These are phyloP conservation scores for Plasmodium inui DNA, from an alignment of 169 alveolate species.

Conservation along the genomic window DNA sequence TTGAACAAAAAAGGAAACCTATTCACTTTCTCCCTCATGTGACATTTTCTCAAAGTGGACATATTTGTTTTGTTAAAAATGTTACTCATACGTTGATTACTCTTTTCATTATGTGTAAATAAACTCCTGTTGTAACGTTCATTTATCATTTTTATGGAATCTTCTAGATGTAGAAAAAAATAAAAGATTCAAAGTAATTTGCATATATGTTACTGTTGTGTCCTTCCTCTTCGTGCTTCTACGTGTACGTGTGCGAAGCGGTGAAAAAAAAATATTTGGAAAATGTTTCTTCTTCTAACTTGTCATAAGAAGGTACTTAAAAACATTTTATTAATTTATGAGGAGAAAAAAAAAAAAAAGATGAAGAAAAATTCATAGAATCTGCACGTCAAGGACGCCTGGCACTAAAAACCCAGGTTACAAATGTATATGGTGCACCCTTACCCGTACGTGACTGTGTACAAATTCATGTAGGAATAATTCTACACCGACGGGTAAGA, in stretches of 20 bases:
- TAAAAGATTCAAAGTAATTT: not conserved
- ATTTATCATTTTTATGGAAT: conserved; percentile 30
- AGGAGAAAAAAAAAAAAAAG: not conserved
- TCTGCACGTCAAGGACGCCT: not conserved
- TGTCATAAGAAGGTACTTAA: not conserved
- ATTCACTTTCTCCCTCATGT: conserved; percentile 30
- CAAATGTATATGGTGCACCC: not conserved
- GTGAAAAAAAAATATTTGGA: conserved; percentile 2
- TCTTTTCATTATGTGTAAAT: conserved; percentile 24
- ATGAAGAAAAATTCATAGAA: not conserved
- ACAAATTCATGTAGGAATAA: not conserved
- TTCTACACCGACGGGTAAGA: not conserved
- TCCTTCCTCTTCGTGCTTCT: not conserved
- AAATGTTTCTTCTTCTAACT: not conserved
- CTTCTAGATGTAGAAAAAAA: not conserved
- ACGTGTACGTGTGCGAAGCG: not conserved
- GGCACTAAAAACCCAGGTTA: not conserved
- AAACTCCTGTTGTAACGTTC: not conserved
- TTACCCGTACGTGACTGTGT: not conserved
- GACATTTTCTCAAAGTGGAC: conserved; percentile 17
- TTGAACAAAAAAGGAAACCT: conserved; percentile 22
- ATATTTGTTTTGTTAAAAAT: conserved; percentile 10
- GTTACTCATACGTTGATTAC: not conserved
- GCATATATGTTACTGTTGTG: not conserved
- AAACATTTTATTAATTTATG: conserved; percentile 4